phyloP scores from a whole-genome alignment of 306 rosid genomes.

The Citrullus amarus region DNA sequence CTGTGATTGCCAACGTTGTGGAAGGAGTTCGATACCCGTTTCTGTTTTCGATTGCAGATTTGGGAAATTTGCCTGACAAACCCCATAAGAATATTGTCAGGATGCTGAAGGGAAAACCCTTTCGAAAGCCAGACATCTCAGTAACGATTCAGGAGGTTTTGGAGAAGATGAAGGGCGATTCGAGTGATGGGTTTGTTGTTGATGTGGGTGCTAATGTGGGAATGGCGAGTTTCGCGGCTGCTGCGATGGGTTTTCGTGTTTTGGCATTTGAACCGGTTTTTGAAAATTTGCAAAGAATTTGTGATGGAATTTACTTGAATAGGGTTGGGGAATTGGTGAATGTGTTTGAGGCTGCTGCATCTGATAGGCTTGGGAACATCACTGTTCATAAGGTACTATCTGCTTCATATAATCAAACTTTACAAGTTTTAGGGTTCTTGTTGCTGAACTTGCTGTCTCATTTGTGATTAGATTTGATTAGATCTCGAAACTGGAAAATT shows the following conservation, averaged over 20 bases:
- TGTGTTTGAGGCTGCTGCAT: conserved; percentile 68
- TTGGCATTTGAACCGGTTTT: conserved; percentile 83
- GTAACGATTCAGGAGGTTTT: conserved; percentile 66
- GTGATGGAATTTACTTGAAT: conserved; percentile 84
- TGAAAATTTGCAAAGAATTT: conserved; percentile 87
- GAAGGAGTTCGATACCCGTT: conserved; percentile 75
- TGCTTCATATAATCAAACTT: background rate
- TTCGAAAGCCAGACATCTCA: conserved; percentile 77
- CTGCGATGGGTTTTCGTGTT: conserved; percentile 78
- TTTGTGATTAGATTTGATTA: background rate
- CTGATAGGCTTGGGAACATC: conserved; percentile 70
- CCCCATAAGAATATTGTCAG: conserved; percentile 86
- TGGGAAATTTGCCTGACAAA: conserved; percentile 76
- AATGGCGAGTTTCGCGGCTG: conserved; percentile 86
- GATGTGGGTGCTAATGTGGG: conserved; percentile 98
- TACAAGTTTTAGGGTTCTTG: background rate
- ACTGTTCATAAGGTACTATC: conserved; percentile 70
- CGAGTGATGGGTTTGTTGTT: conserved; percentile 52
- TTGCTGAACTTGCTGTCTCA: background rate
- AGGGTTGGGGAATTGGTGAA: conserved; percentile 74
- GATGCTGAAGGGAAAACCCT: conserved; percentile 67
- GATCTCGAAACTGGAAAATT: background rate
- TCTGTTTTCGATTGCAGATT: conserved; percentile 73
- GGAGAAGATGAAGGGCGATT: conserved; percentile 39
- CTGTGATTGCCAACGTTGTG: conserved; percentile 64